Conservation (phyloP, 345 rosid species). For the Combretum micranthum region DNA sequence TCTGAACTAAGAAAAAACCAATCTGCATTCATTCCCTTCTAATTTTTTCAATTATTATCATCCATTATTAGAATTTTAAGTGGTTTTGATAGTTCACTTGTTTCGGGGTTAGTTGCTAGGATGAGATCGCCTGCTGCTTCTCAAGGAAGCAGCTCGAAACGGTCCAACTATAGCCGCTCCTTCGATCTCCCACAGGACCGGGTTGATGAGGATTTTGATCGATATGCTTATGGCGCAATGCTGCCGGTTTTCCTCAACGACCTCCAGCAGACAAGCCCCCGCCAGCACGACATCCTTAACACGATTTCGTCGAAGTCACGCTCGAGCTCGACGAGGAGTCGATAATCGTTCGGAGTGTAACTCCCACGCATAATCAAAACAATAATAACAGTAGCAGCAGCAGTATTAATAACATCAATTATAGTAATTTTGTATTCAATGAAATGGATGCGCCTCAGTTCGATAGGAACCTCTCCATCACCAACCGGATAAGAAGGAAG, state of each 20-base stretch:
- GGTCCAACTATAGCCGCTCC: conserved; percentile 40
- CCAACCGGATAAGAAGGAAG: conserved; percentile 53
- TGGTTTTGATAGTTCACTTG: not conserved
- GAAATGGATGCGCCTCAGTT: conserved; percentile 1
- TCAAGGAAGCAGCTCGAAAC: conserved; percentile 33
- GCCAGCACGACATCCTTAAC: conserved; percentile 11
- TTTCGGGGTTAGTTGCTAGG: too few relatives aligned
- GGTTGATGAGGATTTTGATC: conserved; percentile 13
- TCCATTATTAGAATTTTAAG: too few relatives aligned
- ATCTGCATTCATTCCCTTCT: too few relatives aligned
- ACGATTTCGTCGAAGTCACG: conserved; percentile 69
- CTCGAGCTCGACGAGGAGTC: conserved; percentile 65
- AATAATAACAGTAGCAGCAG: too few relatives aligned
- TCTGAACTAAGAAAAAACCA: not conserved
- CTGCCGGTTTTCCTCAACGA: conserved; percentile 69
- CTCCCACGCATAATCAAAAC: conserved; percentile 21
- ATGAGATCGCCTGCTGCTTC: conserved; percentile 20
- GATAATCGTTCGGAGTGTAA: conserved; percentile 58
- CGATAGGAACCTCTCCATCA: conserved; percentile 45
- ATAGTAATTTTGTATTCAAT: too few relatives aligned
- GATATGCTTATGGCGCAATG: conserved; percentile 68
- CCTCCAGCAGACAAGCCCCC: conserved; percentile 23
- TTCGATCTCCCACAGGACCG: conserved; percentile 45
- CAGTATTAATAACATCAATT: too few relatives aligned
- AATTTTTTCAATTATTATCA: not conserved